A percentile compares a stretch with the other conserved stretches of the same genome.
Conservation (phyloP, 495 filamentous ascomycete genomes). For the Entonaema liquescens region DNA sequence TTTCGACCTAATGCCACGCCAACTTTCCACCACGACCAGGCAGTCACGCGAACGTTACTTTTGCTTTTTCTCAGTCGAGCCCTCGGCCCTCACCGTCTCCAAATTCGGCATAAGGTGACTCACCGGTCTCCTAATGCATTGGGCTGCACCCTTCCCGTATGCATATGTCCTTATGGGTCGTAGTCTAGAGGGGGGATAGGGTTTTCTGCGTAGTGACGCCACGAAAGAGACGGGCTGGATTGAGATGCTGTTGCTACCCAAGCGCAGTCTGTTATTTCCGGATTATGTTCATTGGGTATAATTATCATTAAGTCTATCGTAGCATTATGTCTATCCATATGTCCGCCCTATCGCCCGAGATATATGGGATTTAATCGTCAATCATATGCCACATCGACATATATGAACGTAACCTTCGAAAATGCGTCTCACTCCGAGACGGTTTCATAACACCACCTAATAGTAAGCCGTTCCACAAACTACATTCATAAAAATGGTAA, state of each 20-base stretch:
- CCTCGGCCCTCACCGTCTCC: not conserved
- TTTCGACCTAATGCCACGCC: too few species aligned
- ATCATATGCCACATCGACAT: not conserved
- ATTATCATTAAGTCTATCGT: slow-evolving; percentile 39
- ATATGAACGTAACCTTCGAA: not conserved
- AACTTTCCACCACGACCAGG: not conserved
- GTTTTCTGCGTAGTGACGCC: not conserved
- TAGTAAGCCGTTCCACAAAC: not conserved
- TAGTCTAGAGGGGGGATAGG: not conserved
- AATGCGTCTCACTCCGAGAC: not conserved
- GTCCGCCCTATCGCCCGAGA: slow-evolving; percentile 7
- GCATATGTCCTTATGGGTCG: not conserved
- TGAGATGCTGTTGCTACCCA: not conserved
- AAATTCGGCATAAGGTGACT: not conserved
- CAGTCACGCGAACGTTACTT: not conserved
- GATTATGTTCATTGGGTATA: not conserved
- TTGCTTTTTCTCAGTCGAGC: not conserved
- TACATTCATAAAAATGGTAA: not conserved
- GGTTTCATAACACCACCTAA: not conserved
- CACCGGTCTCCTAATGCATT: not conserved
- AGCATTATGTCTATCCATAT: slow-evolving; percentile 17
- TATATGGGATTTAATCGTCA: not conserved
- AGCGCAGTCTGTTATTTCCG: not conserved
- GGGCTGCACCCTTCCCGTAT: not conserved
- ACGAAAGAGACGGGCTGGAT: not conserved